Evolutionary conservation across 768 basidiomycete genomes (phyloP).

Genomic region (Lactifluus echinatus): DNA sequence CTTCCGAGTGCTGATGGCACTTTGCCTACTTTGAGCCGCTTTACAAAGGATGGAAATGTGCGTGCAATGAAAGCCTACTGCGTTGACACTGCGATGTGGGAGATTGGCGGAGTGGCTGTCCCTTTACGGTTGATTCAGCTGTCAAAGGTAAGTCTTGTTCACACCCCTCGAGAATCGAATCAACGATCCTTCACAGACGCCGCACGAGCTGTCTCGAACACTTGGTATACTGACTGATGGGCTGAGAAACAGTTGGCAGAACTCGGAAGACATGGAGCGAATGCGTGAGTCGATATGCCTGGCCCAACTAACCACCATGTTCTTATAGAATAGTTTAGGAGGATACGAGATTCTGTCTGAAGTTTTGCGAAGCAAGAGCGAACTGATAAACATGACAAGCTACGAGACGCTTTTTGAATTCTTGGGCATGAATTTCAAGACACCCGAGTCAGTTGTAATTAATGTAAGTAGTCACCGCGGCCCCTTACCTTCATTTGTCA

Average conservation of each 20-base stretch:
- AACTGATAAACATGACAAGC: conserved; percentile 67
- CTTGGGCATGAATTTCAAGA: conserved; percentile 74
- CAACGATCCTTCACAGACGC: conserved; percentile 37
- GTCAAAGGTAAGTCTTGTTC: conserved; percentile 44
- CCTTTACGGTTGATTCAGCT: conserved; percentile 66
- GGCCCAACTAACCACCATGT: neutral
- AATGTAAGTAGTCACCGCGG: neutral
- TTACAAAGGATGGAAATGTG: conserved; percentile 41
- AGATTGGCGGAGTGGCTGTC: conserved; percentile 74
- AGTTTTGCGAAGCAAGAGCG: conserved; percentile 61
- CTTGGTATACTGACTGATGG: conserved; percentile 68
- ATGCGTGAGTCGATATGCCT: conserved; percentile 50
- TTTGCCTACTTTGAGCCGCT: conserved; percentile 10
- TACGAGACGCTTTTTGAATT: conserved; percentile 84
- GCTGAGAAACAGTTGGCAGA: conserved; percentile 80
- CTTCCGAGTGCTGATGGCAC: conserved; percentile 6
- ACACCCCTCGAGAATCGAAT: neutral
- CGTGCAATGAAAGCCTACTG: conserved; percentile 50
- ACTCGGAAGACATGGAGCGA: conserved; percentile 91
- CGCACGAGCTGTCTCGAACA: conserved; percentile 68
- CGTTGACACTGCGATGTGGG: conserved; percentile 71
- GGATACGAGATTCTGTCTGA: conserved; percentile 83
- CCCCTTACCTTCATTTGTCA: conserved; percentile 25
- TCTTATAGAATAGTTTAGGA: conserved; percentile 34
- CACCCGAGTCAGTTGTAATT: conserved; percentile 54